Conservation (phyloP, 2,329 filamentous ascomycete genomes). For the Trichoderma brevicompactum region DNA sequence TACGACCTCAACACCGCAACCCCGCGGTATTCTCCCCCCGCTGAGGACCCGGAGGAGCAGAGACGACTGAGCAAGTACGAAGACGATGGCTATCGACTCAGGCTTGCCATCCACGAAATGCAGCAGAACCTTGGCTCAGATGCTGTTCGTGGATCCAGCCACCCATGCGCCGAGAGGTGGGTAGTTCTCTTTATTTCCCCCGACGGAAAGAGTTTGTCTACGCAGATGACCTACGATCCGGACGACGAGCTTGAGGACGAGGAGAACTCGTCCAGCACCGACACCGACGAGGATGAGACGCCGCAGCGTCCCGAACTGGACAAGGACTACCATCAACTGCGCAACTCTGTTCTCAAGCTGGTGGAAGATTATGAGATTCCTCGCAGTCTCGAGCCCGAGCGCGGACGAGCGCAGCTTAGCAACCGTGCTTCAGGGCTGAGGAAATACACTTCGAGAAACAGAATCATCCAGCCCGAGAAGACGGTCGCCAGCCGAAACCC, state of each 20-base stretch:
- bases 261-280: constrained; percentile 63
- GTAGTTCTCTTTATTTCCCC: constrained; percentile 77
- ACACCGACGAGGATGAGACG: constrained; percentile 65
- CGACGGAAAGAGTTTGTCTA: constrained; percentile 71
- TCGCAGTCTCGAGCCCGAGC: constrained; percentile 64
- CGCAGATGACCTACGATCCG: constrained; percentile 72
- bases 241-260: constrained; percentile 70
- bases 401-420: constrained; percentile 67
- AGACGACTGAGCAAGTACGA: constrained; percentile 58
- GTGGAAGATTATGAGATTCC: constrained; percentile 84
- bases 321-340: constrained; percentile 79
- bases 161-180: constrained; percentile 84
- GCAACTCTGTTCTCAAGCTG: constrained; percentile 78
- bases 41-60: constrained; percentile 51
- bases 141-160: constrained; percentile 67
- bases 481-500: constrained; percentile 63
- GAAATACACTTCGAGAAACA: constrained; percentile 64
- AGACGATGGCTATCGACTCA: constrained; percentile 67
- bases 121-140: constrained; percentile 66
- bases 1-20: constrained; percentile 58
- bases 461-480: constrained; percentile 56
- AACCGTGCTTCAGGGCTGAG: constrained; percentile 68
- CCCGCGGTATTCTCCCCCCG: constrained; percentile 59
- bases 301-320: constrained; percentile 67
- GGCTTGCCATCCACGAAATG: constrained; percentile 73